These are phyloP conservation scores for Scleromitrula shiraiana DNA, from an alignment of 2,329 filamentous ascomycete genomes.

Conservation along the genomic window DNA sequence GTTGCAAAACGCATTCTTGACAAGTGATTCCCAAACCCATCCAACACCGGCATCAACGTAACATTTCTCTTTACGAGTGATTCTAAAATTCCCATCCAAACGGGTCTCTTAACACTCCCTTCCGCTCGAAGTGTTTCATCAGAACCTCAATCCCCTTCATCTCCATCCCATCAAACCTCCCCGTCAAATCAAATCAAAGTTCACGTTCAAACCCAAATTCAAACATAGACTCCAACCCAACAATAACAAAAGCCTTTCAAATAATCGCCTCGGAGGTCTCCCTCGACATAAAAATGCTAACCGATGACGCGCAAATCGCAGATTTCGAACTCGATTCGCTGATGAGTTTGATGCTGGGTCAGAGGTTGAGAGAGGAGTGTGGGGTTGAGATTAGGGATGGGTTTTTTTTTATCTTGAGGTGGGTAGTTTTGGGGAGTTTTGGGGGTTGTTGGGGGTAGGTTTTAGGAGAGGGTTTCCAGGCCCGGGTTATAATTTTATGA, in stretches of 20 bases:
- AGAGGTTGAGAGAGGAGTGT: slow-evolving; percentile 47
- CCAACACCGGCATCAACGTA: not conserved
- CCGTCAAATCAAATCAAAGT: too few relatives aligned
- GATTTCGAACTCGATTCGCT: not conserved
- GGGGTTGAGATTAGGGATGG: slow-evolving; percentile 37
- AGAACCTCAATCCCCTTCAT: too few relatives aligned
- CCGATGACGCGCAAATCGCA: slow-evolving; percentile 41
- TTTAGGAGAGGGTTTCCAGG: too few relatives aligned
- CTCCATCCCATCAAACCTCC: too few relatives aligned
- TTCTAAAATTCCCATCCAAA: too few relatives aligned
- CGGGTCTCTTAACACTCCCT: too few relatives aligned
- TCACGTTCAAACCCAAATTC: too few relatives aligned
- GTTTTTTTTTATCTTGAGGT: slow-evolving; percentile 4
- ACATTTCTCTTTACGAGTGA: too few relatives aligned
- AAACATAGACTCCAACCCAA: too few relatives aligned
- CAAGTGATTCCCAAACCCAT: not conserved
- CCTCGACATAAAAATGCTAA: slow-evolving; percentile 38
- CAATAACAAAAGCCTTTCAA: too few relatives aligned
- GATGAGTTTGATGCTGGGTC: slow-evolving; percentile 22
- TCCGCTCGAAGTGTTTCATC: too few relatives aligned
- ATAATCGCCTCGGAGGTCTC: slow-evolving; percentile 30
- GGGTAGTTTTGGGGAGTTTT: not conserved
- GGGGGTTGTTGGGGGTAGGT: not conserved
- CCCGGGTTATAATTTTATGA: too few relatives aligned
- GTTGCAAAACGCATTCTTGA: slow-evolving; percentile 28